These are phyloP conservation scores for Vaccinium corymbosum DNA, from an alignment of 148 eudicot genomes.

Conservation along the genomic window DNA sequence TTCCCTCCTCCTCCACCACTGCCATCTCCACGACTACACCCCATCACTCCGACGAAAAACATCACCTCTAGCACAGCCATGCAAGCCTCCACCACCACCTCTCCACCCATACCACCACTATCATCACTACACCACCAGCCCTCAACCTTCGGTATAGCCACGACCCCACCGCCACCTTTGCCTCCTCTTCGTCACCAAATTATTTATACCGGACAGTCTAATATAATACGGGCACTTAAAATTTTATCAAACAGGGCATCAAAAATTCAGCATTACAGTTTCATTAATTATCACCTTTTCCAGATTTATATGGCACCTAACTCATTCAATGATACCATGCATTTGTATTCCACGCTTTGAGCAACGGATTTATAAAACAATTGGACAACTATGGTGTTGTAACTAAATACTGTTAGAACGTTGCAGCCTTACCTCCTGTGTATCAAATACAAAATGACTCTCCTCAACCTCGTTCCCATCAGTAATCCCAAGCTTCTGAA, in stretches of 20 bases:
- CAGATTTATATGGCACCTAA: too few relatives aligned
- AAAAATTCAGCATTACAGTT: too few relatives aligned
- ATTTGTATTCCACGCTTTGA: background rate
- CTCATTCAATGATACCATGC: too few relatives aligned
- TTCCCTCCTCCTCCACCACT: background rate
- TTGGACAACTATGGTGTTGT: background rate
- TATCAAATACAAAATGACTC: background rate
- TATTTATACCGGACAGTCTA: background rate
- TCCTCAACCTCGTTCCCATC: constrained; percentile 2
- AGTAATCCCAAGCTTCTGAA: background rate
- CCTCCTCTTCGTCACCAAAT: background rate
- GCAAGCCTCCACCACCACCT: background rate
- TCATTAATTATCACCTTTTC: too few relatives aligned
- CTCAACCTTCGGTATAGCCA: background rate
- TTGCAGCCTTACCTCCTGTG: background rate
- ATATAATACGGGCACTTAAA: too few relatives aligned
- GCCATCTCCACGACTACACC: background rate
- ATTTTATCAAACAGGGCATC: too few relatives aligned
- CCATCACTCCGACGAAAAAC: background rate
- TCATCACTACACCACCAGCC: background rate
- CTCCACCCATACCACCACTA: background rate
- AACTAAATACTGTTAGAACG: background rate
- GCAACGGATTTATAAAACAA: background rate
- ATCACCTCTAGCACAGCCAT: background rate
- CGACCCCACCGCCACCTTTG: background rate